A percentile compares a stretch with the other conserved stretches of the same genome.
Evolutionary conservation across 192 early-diverging fungal genomes (phyloP).

Genomic region (Rhizoclosmatium globosum): DNA sequence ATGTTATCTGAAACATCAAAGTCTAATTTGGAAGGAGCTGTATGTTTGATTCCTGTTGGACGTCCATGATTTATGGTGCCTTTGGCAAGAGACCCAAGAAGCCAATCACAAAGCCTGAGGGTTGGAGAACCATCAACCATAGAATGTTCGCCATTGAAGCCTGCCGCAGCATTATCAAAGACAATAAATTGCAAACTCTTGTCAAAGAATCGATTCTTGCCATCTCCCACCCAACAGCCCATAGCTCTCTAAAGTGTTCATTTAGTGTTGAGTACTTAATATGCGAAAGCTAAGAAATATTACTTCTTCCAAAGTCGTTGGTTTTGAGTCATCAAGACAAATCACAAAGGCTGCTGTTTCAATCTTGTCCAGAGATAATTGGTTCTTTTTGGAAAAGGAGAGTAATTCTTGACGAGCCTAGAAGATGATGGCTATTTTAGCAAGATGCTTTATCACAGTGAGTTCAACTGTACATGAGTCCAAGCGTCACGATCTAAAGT

Average conservation of each 20-base stretch:
- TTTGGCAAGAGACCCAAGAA: constrained; percentile 62
- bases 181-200: constrained; percentile 96
- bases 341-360: constrained; percentile 87
- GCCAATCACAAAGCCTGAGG: constrained; percentile 84
- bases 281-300: neutral
- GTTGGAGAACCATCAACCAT: constrained; percentile 94
- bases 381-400: constrained; percentile 67
- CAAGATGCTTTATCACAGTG: constrained; percentile 52
- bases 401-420: constrained; percentile 13
- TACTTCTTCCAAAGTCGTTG: constrained; percentile 87
- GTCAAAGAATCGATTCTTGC: constrained; percentile 96
- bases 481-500: constrained; percentile 91
- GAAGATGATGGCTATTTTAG: neutral
- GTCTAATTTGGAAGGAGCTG: constrained; percentile 71
- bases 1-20: constrained; percentile 75
- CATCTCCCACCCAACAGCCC: constrained; percentile 96
- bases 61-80: constrained; percentile 82
- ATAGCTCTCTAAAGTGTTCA: constrained; percentile 53
- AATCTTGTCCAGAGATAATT: constrained; percentile 76
- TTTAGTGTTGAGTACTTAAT: neutral
- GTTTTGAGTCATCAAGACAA: constrained; percentile 86
- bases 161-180: constrained; percentile 96
- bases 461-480: constrained; percentile 78
- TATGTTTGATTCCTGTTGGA: constrained; percentile 60
- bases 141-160: constrained; percentile 85